Conservation (phyloP, 441 rosid genomes). For the Erodium texanum region DNA sequence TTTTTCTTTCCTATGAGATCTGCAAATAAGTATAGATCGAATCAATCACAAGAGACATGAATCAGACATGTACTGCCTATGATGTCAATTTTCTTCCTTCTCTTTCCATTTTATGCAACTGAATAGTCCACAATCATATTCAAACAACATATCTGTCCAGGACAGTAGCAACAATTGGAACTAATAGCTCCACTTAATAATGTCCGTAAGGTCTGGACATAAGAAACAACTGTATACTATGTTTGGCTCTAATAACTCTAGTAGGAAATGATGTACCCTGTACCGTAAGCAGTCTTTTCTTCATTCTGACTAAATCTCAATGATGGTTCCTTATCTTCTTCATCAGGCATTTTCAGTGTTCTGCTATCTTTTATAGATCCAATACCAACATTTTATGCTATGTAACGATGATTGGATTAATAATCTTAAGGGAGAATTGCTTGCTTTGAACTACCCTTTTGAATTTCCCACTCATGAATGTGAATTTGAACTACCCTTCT, state of each 20-base stretch:
- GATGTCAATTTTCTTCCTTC: background rate
- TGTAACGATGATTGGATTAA: background rate
- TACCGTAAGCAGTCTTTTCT: too few species aligned
- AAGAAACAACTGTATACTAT: too few species aligned
- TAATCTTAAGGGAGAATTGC: too few species aligned
- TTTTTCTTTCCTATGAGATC: background rate
- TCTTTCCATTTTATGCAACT: background rate
- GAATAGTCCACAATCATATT: background rate
- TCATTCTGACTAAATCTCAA: background rate
- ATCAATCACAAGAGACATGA: slow-evolving; percentile 3
- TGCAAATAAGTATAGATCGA: slow-evolving; percentile 6
- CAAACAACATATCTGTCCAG: background rate
- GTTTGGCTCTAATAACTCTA: background rate
- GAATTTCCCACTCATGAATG: too few species aligned
- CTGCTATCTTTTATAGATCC: background rate
- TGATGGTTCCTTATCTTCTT: background rate
- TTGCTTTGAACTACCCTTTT: too few species aligned
- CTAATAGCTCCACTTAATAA: too few species aligned
- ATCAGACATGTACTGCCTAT: background rate
- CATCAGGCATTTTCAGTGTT: background rate
- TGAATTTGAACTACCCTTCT: too few species aligned
- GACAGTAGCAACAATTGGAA: background rate
- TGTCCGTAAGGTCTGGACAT: too few species aligned
- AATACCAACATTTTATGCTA: background rate
- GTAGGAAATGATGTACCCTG: background rate